Conservation (phyloP, 164 flowering plant genomes). For the Magnolia kwangsiensis region DNA sequence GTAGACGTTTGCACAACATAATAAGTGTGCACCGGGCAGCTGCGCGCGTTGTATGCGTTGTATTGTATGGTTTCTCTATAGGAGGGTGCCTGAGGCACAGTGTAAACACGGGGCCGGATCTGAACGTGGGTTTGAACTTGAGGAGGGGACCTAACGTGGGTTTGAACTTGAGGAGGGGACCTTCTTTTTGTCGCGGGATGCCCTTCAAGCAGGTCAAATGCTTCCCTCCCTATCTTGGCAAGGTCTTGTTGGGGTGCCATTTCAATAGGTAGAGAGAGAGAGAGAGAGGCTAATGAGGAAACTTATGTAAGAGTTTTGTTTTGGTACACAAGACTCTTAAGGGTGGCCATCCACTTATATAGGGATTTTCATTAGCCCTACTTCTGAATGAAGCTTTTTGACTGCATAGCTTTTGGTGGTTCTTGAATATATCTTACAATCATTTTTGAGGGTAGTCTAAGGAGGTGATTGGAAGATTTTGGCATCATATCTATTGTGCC, state of each 20-base stretch:
- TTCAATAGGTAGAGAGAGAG: not conserved
- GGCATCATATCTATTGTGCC: too few relatives aligned
- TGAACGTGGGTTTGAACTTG: too few relatives aligned
- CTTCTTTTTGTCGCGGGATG: not conserved
- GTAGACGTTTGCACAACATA: too few relatives aligned
- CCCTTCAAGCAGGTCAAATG: not conserved
- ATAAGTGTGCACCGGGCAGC: too few relatives aligned
- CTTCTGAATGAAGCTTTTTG: not conserved
- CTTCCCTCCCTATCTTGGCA: constrained; percentile 1
- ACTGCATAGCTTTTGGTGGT: not conserved
- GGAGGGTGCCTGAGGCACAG: not conserved
- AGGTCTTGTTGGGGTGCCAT: not conserved
- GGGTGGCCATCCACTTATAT: not conserved
- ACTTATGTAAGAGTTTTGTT: not conserved
- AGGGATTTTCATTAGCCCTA: not conserved
- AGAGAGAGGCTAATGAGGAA: not conserved
- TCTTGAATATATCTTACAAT: not conserved
- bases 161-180: not conserved
- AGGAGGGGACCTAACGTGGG: not conserved
- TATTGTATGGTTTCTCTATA: too few relatives aligned
- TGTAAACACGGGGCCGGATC: too few relatives aligned
- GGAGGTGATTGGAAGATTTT: not conserved
- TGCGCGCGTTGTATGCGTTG: too few relatives aligned
- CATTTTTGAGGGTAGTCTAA: too few relatives aligned
- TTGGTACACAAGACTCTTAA: not conserved